Base-by-base conservation (phyloP, 805 yeast genomes). In the Kodamaea restingae region DNA sequence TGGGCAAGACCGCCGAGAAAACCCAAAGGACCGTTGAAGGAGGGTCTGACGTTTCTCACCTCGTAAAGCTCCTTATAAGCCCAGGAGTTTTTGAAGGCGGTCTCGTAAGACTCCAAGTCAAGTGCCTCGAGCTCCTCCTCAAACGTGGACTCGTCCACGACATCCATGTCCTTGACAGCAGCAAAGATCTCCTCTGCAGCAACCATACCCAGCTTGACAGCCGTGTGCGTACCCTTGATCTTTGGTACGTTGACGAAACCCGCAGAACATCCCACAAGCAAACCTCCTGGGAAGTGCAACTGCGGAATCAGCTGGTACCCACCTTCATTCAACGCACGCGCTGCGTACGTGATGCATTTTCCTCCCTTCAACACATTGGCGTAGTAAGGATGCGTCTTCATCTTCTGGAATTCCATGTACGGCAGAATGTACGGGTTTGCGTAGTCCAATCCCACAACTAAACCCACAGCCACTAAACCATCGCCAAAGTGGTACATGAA, bases 161-260 rank as follows among this genome's bases (percentile, higher is more conserved):
- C 60, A 2, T 76, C 69, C 36, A 84, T 63, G 7, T 66, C 73
- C 35, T 55, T 56, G 31, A 67, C 44, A 17, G 42, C 45, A 3
- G 71, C 67, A 52, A 70, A 88, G 30, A 88, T 84, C 15, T 75
- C 58, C 54, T 93, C 97, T 2, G 98, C 98, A 2, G 98, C 98
- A 20, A 93, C 62, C 75, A 93, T 81, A 22, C 98, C 98, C 7
- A 93, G 75, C 62, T 93, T 93, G 80, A 93, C 87, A 1, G 99
- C 98, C 1, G 96, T 91, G 60, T 93, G 99, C 0, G 97, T 82
- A 11, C 99, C 99, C 65, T 93, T 93, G 55, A 93, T 86, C 61
- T 91, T 93, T 38, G 98, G 97, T 32, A 93, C 98, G 58, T 93
- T 93, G 78, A 93, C 76, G 61, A 93, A 91, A 1, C 98, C 98